Base-by-base conservation (phyloP, 345 rosid genomes). In the Odontarrhena argentea region DNA sequence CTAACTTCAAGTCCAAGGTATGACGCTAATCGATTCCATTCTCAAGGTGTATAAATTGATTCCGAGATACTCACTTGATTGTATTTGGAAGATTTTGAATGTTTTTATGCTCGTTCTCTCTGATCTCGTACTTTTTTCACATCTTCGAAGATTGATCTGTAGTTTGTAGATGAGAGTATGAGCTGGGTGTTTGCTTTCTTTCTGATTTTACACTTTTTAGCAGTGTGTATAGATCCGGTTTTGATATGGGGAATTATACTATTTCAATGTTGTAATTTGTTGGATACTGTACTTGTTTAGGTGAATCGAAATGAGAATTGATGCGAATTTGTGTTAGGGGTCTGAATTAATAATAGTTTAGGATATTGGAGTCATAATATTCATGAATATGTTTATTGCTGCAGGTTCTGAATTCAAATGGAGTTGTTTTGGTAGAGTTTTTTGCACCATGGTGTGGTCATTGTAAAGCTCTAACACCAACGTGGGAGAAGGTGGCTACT, bases 401-500 rank as follows among this genome's bases (percentile, higher is more conserved):
- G 44, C 87, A 91, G 99, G 97, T 89, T 58, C 71, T 91, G 54
- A 89, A 88, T 73, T 83, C 97, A 0, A 86, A 94, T 74, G 88
- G 93, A 56, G 82, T 94, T 34, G 96, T 91, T 57, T 74, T 94
- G 73, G 97, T 94, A 40, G 99, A 94, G 83, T 94, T 94, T 81
- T 91, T 87, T 75, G 99, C 99, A 1, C 99, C 99, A 38, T 94
- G 99, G 99, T 91, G 99, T 67, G 99, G 99, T 43, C 99, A 94
- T 67, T 94, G 97, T 63, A 50, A 94, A 81, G 88, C 93, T 73
- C 79, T 94, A 18, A 85, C 96, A 37, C 99, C 97, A 13, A 84
- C 76, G 14, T 91, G 99, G 99, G 99, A 94, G 87, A 94, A 89
- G 75, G 93, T 89, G 0, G 96, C 97, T 62, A 44, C 55, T 71